Evolutionary conservation across 345 rosid genomes (phyloP).

Genomic region (Eucalyptus victrix): DNA sequence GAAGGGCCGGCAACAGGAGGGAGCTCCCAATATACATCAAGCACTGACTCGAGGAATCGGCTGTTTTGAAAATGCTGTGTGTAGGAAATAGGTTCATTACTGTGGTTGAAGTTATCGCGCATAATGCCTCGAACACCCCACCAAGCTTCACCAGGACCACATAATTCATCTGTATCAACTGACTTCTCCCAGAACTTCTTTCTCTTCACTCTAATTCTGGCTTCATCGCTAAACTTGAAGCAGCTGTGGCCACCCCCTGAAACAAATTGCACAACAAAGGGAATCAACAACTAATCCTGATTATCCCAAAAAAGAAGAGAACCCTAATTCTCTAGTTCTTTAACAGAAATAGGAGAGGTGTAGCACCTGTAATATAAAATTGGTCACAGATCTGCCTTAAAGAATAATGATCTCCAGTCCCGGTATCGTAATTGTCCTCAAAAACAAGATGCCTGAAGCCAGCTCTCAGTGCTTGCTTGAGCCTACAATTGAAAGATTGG

Average conservation of each 20-base stretch:
- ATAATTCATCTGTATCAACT: slow-evolving; percentile 66
- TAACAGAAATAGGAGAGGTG: background rate
- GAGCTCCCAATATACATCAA: slow-evolving; percentile 90
- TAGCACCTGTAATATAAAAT: slow-evolving; percentile 62
- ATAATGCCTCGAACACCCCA: slow-evolving; percentile 96
- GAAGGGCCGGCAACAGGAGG: slow-evolving; percentile 97
- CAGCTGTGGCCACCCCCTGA: slow-evolving; percentile 99
- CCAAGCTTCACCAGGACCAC: slow-evolving; percentile 82
- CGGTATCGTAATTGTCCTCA: slow-evolving; percentile 98
- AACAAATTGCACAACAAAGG: background rate
- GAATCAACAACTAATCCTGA: background rate
- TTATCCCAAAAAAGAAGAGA: background rate
- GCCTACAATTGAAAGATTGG: slow-evolving; percentile 25
- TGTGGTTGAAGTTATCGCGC: slow-evolving; percentile 90
- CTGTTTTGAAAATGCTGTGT: slow-evolving; percentile 82
- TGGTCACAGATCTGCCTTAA: slow-evolving; percentile 97
- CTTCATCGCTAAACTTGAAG: slow-evolving; percentile 86
- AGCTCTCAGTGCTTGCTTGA: slow-evolving; percentile 69
- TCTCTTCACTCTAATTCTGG: slow-evolving; percentile 68
- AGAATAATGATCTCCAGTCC: slow-evolving; percentile 98
- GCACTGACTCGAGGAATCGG: slow-evolving; percentile 68
- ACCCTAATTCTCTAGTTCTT: background rate
- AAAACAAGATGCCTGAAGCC: slow-evolving; percentile 91
- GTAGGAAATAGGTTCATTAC: slow-evolving; percentile 47
- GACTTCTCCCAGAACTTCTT: slow-evolving; percentile 96